These are phyloP conservation scores for Sporothrix protearum DNA, from an alignment of 2,329 filamentous ascomycete species.

Conservation along the genomic window DNA sequence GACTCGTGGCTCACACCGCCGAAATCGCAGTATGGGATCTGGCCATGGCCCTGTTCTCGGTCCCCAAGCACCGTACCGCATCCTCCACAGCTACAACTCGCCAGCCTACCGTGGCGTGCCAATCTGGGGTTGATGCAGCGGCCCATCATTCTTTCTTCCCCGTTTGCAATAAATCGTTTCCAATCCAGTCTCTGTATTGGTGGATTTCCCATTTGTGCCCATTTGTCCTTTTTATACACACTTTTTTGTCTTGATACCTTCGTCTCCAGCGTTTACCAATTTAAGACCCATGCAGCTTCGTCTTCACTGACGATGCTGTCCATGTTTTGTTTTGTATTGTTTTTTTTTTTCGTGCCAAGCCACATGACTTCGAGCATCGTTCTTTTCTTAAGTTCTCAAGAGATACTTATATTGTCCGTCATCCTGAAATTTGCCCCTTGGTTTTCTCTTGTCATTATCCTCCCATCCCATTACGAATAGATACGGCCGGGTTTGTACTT, in stretches of 20 bases:
- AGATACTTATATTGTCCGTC: background rate
- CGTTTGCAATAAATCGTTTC: background rate
- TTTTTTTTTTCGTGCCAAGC: background rate
- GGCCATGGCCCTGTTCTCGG: conserved; percentile 27
- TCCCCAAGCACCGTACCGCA: conserved; percentile 43
- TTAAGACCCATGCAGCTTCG: background rate
- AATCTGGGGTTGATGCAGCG: conserved; percentile 49
- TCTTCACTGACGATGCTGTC: background rate
- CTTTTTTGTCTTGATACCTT: conserved; percentile 7
- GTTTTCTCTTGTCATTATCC: background rate
- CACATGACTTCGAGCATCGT: background rate
- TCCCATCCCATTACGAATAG: conserved; percentile 1
- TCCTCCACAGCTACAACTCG: conserved; percentile 58
- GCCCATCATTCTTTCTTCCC: background rate
- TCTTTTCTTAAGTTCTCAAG: background rate
- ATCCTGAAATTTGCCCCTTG: background rate
- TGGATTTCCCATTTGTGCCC: background rate
- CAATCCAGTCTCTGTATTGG: background rate
- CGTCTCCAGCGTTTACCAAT: background rate
- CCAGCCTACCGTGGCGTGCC: conserved; percentile 53
- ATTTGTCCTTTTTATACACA: background rate
- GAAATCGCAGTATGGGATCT: conserved; percentile 40
- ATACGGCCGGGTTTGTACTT: conserved; percentile 11
- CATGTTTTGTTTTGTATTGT: too few relatives aligned
- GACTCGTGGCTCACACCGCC: conserved; percentile 37